Evolutionary conservation across 1,284 basidiomycete species (phyloP).

Genomic region (Apiotrichum porosum): DNA sequence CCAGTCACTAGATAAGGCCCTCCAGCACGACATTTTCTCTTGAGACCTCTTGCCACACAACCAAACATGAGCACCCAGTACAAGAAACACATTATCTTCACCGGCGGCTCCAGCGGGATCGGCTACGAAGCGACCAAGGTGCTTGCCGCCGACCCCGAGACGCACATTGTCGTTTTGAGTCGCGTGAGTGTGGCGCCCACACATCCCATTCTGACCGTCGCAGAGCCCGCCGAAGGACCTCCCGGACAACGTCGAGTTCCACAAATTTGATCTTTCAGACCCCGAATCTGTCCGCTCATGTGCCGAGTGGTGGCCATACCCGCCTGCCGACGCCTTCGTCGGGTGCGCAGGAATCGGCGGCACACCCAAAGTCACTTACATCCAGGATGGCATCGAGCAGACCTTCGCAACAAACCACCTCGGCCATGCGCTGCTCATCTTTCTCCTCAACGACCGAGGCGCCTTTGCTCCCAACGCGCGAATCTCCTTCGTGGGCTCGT

Average conservation of each 20-base stretch:
- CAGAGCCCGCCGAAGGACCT: constrained; percentile 17
- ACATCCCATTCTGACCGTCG: not conserved
- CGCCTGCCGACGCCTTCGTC: not conserved
- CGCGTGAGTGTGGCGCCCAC: constrained; percentile 2
- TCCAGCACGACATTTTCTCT: too few relatives aligned
- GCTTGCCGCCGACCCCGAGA: constrained; percentile 8
- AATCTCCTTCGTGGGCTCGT: constrained; percentile 14
- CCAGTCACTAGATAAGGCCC: too few relatives aligned
- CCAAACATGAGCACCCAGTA: not conserved
- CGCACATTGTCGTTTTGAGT: constrained; percentile 19
- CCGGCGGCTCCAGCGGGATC: constrained; percentile 17
- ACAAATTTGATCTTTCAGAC: constrained; percentile 5
- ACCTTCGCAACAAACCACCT: constrained; percentile 25
- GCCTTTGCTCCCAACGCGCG: constrained; percentile 7
- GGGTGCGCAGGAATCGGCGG: constrained; percentile 1
- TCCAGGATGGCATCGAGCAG: constrained; percentile 12
- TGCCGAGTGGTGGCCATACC: not conserved
- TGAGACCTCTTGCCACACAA: too few relatives aligned
- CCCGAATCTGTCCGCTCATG: constrained; percentile 1
- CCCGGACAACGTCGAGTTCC: constrained; percentile 9
- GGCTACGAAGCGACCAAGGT: constrained; percentile 19
- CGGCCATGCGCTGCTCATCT: constrained; percentile 25
- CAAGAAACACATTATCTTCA: constrained; percentile 3
- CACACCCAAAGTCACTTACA: too few relatives aligned
- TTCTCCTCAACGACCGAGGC: constrained; percentile 12